A percentile compares a stretch with the other conserved stretches of the same genome.
Conservation (phyloP, 768 basidiomycete genomes). For the Phaeotremella fagi region DNA sequence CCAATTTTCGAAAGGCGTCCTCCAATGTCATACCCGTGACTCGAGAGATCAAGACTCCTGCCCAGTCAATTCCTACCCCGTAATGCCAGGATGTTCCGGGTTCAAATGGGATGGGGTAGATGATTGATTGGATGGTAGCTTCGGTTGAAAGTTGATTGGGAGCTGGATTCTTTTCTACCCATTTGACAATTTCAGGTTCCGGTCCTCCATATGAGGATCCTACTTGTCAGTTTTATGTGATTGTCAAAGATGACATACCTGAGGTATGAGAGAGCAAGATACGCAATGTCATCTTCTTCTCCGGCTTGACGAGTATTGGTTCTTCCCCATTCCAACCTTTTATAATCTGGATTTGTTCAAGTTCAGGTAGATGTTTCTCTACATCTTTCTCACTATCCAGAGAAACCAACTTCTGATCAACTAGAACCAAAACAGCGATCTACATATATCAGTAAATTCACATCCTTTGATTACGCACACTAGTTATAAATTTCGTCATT, state of each 20-base stretch:
- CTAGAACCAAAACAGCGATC: conserved; percentile 10
- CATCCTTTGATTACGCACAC: conserved; percentile 2
- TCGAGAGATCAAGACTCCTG: conserved; percentile 14
- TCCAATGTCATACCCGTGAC: conserved; percentile 7
- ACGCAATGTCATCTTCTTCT: conserved; percentile 13
- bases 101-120: conserved; percentile 9
- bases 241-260: conserved; percentile 2
- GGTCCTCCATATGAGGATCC: not conserved
- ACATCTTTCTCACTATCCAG: conserved; percentile 11
- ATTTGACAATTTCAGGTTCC: not conserved
- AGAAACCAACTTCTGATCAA: conserved; percentile 8
- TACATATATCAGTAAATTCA: not conserved
- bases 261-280: conserved; percentile 13
- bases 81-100: conserved; percentile 17
- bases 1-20: not conserved
- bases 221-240: not conserved
- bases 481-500: conserved; percentile 16
- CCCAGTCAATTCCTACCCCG: conserved; percentile 5
- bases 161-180: not conserved
- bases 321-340: conserved; percentile 9
- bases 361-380: conserved; percentile 8
- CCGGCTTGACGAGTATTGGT: not conserved
- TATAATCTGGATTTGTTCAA: conserved; percentile 6
- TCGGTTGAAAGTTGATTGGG: not conserved
- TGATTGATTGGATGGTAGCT: conserved; percentile 3